Evolutionary conservation across 805 yeast genomes (phyloP).

Genomic region (Monosporozyma yasuniensis): DNA sequence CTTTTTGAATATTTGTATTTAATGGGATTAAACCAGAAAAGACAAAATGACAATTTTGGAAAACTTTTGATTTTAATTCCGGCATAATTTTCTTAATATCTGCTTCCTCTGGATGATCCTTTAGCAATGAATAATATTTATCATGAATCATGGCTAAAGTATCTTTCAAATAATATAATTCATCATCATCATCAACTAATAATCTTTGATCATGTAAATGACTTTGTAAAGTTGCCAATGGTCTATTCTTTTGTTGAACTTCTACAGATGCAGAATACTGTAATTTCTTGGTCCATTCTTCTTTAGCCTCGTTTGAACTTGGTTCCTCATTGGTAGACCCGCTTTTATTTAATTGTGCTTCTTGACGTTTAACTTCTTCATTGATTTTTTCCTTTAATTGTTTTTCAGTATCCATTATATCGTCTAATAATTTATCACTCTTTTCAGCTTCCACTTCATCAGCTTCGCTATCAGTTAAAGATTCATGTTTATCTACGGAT

Average conservation of each 20-base stretch:
- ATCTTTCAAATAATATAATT: slow-evolving; percentile 51
- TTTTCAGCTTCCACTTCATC: slow-evolving; percentile 8
- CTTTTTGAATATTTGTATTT: slow-evolving; percentile 60
- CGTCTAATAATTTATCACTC: slow-evolving; percentile 28
- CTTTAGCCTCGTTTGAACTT: slow-evolving; percentile 32
- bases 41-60: slow-evolving; percentile 59
- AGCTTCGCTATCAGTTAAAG: neutral
- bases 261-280: slow-evolving; percentile 65
- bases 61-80: slow-evolving; percentile 56
- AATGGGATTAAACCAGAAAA: slow-evolving; percentile 87
- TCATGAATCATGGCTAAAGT: slow-evolving; percentile 58
- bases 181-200: slow-evolving; percentile 72
- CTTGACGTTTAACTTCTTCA: slow-evolving; percentile 30
- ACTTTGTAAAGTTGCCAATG: slow-evolving; percentile 73
- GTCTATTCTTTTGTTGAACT: slow-evolving; percentile 73
- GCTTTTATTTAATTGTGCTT: slow-evolving; percentile 29
- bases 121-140: slow-evolving; percentile 48
- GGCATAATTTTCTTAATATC: slow-evolving; percentile 69
- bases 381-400: slow-evolving; percentile 24
- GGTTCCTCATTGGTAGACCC: slow-evolving; percentile 16
- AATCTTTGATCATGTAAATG: slow-evolving; percentile 48
- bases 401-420: slow-evolving; percentile 28
- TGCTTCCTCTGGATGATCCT: slow-evolving; percentile 37
- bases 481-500: slow-evolving; percentile 7
- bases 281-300: slow-evolving; percentile 45